These are phyloP conservation scores for Butyriboletus loyo DNA, from an alignment of 768 basidiomycete species.

Conservation along the genomic window DNA sequence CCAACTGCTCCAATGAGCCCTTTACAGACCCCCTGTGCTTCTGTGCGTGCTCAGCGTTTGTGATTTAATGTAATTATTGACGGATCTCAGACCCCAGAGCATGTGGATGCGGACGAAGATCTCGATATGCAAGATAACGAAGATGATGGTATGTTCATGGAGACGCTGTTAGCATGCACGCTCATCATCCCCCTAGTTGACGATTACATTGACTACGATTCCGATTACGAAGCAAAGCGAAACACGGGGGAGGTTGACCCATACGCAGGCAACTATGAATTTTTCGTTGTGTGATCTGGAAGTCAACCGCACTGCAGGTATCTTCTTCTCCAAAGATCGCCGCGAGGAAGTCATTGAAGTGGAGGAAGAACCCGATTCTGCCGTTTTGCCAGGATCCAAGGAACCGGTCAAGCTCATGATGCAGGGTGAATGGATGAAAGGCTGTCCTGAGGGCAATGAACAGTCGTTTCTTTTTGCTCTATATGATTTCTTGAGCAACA, in stretches of 20 bases:
- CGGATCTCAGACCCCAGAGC: slow-evolving; percentile 54
- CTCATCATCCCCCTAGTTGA: slow-evolving; percentile 36
- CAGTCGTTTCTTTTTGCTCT: slow-evolving; percentile 85
- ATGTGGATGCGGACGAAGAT: slow-evolving; percentile 49
- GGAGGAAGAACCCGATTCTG: slow-evolving; percentile 69
- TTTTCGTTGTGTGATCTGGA: neutral
- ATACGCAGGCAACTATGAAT: slow-evolving; percentile 63
- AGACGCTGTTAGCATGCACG: neutral
- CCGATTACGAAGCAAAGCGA: slow-evolving; percentile 58
- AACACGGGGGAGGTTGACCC: slow-evolving; percentile 71
- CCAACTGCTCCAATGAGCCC: slow-evolving; percentile 26
- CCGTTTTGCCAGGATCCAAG: slow-evolving; percentile 39
- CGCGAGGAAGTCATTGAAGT: slow-evolving; percentile 91
- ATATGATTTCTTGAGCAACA: slow-evolving; percentile 69
- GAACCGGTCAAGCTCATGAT: slow-evolving; percentile 67
- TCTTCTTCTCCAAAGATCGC: slow-evolving; percentile 95
- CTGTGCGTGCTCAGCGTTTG: slow-evolving; percentile 14
- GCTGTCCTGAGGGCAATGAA: slow-evolving; percentile 91
- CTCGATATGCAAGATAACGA: slow-evolving; percentile 47
- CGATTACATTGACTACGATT: slow-evolving; percentile 79
- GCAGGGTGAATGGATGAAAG: slow-evolving; percentile 96
- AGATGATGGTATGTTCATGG: slow-evolving; percentile 42
- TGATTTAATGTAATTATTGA: neutral
- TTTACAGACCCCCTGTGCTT: slow-evolving; percentile 23
- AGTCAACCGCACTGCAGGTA: slow-evolving; percentile 44